Percentiles rank a stretch among this genome's conserved stretches.
Evolutionary conservation across 495 filamentous ascomycete genomes (phyloP).

Genomic region (Cercophora newfieldiana): DNA sequence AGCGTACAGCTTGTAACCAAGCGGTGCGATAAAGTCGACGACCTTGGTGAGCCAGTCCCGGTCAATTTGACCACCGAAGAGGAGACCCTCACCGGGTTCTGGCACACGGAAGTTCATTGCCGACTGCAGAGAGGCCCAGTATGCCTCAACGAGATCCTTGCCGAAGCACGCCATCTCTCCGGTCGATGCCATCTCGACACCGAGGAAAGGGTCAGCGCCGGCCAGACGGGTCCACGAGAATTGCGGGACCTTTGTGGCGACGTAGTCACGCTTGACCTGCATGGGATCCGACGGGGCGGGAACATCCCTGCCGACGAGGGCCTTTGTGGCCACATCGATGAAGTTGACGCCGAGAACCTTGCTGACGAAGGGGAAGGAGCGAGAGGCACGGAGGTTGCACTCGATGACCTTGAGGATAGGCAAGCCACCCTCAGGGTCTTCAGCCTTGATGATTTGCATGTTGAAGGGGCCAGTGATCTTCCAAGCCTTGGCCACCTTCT

Average conservation of each 20-base stretch:
- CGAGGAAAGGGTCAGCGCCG: constrained; percentile 94
- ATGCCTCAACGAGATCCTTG: constrained; percentile 91
- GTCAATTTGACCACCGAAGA: constrained; percentile 83
- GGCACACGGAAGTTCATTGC: constrained; percentile 99
- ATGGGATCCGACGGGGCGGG: constrained; percentile 88
- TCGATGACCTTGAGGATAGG: constrained; percentile 87
- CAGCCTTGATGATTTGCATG: constrained; percentile 99
- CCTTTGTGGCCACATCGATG: constrained; percentile 93
- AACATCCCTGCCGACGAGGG: constrained; percentile 81
- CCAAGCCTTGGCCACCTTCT: constrained; percentile 97
- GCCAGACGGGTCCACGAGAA: constrained; percentile 99
- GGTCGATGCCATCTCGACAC: constrained; percentile 95
- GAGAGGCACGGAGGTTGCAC: constrained; percentile 96
- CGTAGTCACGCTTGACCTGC: constrained; percentile 81
- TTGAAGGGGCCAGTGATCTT: constrained; percentile 97
- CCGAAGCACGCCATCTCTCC: constrained; percentile 99
- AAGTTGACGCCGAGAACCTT: constrained; percentile 98
- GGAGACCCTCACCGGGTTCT: constrained; percentile 86
- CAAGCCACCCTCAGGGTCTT: constrained; percentile 67
- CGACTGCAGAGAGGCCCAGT: constrained; percentile 94
- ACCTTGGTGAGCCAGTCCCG: constrained; percentile 66
- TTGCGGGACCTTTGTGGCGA: constrained; percentile 96
- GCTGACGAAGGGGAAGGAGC: constrained; percentile 96
- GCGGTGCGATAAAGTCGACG: constrained; percentile 79
- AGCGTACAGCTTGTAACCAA: constrained; percentile 92